Evolutionary conservation across 306 rosid genomes (phyloP), one percentile per base, ranked within the genome.

Genomic region (Parietaria judaica): DNA sequence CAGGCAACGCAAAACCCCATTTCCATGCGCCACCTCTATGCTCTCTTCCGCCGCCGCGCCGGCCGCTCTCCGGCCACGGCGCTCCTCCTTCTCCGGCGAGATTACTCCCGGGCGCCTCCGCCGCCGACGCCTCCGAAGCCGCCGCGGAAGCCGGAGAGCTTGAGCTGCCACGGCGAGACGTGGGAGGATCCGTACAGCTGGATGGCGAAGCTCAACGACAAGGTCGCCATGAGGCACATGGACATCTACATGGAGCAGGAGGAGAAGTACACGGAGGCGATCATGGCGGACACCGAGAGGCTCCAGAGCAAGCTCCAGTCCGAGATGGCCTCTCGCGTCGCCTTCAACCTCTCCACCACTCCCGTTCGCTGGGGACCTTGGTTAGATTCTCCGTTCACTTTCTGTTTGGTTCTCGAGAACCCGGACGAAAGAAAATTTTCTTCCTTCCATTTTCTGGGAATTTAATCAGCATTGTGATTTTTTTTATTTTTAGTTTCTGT

Each of bases 211-310:
- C 70, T 92, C 48, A 77, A 47, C 70, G 96, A 92, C 78, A 86
- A 88, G 62, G 96, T 92, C 9, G 90, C 96, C 34, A 86, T 86
- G 94, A 86, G 94, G 14, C 99, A 88, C 56, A 84, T 92, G 96
- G 94, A 92, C 59, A 84, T 92, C 59, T 92, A 80, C 77, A 92
- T 88, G 90, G 99, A 92, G 73, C 96, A 84, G 64, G 99, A 88
- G 68, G 96, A 92, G 84, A 92, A 92, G 79, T 86, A 84, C 70
- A 67, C 83, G 0, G 94, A 88, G 43, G 99, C 99, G 3, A 70
- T 86, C 36, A 82, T 86, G 99, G 72, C 77, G 11, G 83, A 75
- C 3, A 72, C 90, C 3, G 99, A 86, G 54, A 80, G 84, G 34
- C 74, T 92, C 23, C 87, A 81, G 66, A 78, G 80, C 71, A 86